Conservation (phyloP, 164 flowering plant genomes). For the Umbellularia californica region DNA sequence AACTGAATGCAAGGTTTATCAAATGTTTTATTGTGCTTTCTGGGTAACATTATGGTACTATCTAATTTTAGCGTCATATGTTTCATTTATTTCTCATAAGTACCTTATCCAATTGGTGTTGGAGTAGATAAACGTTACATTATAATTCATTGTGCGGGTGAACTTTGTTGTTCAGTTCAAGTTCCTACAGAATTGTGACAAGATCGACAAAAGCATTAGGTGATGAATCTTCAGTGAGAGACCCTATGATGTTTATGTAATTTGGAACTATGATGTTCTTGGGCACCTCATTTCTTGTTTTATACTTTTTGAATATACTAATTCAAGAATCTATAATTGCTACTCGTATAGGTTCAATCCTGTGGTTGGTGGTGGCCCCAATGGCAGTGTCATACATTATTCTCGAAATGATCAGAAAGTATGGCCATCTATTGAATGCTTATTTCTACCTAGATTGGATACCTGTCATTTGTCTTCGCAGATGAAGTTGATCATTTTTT, state of each 20-base stretch:
- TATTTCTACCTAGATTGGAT: slow-evolving; percentile 1
- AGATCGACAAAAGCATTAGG: background rate
- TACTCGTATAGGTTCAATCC: slow-evolving; percentile 71
- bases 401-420: slow-evolving; percentile 88
- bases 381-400: slow-evolving; percentile 92
- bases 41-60: background rate
- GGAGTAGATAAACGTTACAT: background rate
- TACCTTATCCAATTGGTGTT: background rate
- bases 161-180: background rate
- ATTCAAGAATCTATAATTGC: slow-evolving; percentile 3
- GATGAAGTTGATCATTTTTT: background rate
- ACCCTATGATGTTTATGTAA: background rate
- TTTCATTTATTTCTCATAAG: background rate
- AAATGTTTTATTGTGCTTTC: too few relatives aligned
- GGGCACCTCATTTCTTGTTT: background rate
- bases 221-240: background rate
- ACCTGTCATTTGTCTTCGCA: background rate
- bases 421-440: slow-evolving; percentile 13
- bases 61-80: background rate
- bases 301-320: background rate
- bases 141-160: background rate
- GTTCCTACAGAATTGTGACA: background rate
- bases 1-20: background rate
- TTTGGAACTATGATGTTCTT: background rate
- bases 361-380: slow-evolving; percentile 95